Conservation (phyloP, 2,329 filamentous ascomycete genomes). For the Hypocreales sp. region DNA sequence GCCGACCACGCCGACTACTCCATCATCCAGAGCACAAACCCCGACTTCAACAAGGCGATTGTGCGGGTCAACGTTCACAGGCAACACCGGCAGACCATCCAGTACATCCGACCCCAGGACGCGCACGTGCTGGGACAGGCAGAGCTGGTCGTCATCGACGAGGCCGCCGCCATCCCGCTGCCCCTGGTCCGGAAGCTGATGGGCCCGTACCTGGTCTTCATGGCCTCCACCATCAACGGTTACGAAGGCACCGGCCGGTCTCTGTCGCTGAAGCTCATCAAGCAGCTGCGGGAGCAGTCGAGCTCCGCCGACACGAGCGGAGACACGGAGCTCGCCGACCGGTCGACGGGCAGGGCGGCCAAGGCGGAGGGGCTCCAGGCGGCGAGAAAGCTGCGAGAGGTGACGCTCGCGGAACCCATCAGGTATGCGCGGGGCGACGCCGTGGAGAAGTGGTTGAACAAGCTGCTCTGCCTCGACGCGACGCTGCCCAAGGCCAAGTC, state of each 20-base stretch:
- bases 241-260: slow-evolving; percentile 96
- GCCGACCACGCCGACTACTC: slow-evolving; percentile 94
- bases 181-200: slow-evolving; percentile 87
- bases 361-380: slow-evolving; percentile 48
- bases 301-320: slow-evolving; percentile 42
- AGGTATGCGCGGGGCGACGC: slow-evolving; percentile 81
- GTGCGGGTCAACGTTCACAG: slow-evolving; percentile 92
- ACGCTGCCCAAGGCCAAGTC: slow-evolving; percentile 67
- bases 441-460: slow-evolving; percentile 95
- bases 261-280: slow-evolving; percentile 88
- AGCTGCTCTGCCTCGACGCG: slow-evolving; percentile 81
- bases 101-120: slow-evolving; percentile 96
- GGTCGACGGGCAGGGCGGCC: slow-evolving; percentile 57
- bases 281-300: slow-evolving; percentile 90
- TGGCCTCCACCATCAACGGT: slow-evolving; percentile 98
- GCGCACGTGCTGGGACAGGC: slow-evolving; percentile 89
- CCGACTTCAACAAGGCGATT: slow-evolving; percentile 97
- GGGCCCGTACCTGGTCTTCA: slow-evolving; percentile 94
- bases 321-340: slow-evolving; percentile 56
- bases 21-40: slow-evolving; percentile 95
- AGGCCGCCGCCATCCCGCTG: slow-evolving; percentile 89
- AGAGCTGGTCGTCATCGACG: slow-evolving; percentile 89
- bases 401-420: slow-evolving; percentile 86
- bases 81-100: slow-evolving; percentile 91
- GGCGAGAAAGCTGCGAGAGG: slow-evolving; percentile 76